Evolutionary conservation across 225 moss, liverwort and hornwort genomes (phyloP).

Genomic region (Thuidium tamariscinum): DNA sequence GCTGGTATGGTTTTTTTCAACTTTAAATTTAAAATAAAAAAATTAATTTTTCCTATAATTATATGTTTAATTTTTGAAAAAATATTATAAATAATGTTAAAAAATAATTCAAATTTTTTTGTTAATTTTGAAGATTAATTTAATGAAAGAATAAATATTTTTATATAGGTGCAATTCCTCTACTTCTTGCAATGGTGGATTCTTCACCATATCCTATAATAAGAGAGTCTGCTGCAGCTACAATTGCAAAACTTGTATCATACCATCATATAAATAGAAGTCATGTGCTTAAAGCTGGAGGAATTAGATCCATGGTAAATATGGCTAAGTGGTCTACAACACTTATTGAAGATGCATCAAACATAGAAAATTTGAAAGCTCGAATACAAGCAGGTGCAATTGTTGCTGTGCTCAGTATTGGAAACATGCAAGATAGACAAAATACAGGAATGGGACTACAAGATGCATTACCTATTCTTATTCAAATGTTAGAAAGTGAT

Average conservation of each 20-base stretch:
- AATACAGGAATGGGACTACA: constrained; percentile 20
- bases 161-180: constrained; percentile 38
- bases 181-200: constrained; percentile 47
- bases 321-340: constrained; percentile 71
- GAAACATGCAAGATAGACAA: constrained; percentile 40
- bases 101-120: too few species aligned
- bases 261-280: constrained; percentile 46
- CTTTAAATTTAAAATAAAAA: too few species aligned
- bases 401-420: constrained; percentile 48
- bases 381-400: constrained; percentile 53
- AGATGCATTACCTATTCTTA: constrained; percentile 29
- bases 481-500: constrained; percentile 54
- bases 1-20: neutral
- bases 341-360: constrained; percentile 13
- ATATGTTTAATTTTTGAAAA: too few species aligned
- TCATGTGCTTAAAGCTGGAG: constrained; percentile 34
- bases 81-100: too few species aligned
- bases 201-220: constrained; percentile 56
- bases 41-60: accelerated
- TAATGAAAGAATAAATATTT: neutral
- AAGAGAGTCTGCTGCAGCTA: constrained; percentile 57
- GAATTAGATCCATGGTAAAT: constrained; percentile 53
- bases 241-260: constrained; percentile 67
- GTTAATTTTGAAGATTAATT: neutral
- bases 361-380: constrained; percentile 15